These are phyloP conservation scores for Venturiaceae sp. DNA, from an alignment of 2,329 filamentous ascomycete genomes.

Conservation along the genomic window DNA sequence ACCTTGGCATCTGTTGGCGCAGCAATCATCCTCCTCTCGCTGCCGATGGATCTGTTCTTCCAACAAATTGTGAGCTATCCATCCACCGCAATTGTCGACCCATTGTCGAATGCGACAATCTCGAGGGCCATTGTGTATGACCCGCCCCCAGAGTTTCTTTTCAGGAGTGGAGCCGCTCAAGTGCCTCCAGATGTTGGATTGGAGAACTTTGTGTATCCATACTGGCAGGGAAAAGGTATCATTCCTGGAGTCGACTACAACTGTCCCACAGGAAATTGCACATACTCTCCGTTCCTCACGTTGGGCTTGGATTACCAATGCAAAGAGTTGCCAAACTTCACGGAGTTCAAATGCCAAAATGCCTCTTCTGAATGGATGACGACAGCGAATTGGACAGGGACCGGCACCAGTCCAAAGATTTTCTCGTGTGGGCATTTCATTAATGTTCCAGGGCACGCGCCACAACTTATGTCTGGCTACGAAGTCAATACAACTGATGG, in stretches of 20 bases:
- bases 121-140: conserved; percentile 2
- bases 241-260: background rate
- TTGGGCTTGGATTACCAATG: conserved; percentile 7
- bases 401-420: background rate
- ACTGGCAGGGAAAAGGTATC: background rate
- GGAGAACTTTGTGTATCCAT: background rate
- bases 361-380: conserved; percentile 4
- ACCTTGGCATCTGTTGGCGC: conserved; percentile 8
- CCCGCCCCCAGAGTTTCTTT: background rate
- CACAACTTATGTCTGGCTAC: conserved; percentile 8
- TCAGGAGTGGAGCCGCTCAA: background rate
- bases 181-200: background rate
- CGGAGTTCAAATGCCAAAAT: background rate
- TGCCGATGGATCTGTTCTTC: conserved; percentile 9
- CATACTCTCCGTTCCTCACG: conserved; percentile 5
- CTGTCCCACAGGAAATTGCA: conserved; percentile 10
- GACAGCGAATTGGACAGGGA: background rate
- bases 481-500: background rate
- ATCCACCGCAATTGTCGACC: background rate
- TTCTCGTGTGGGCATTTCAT: conserved; percentile 7
- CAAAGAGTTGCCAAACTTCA: background rate
- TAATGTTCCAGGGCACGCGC: conserved; percentile 4
- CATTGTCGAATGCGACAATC: background rate
- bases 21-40: conserved; percentile 6
- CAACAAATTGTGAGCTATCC: conserved; percentile 10